Evolutionary conservation across 495 filamentous ascomycete genomes (phyloP).

Genomic region (Daldinia vernicosa): DNA sequence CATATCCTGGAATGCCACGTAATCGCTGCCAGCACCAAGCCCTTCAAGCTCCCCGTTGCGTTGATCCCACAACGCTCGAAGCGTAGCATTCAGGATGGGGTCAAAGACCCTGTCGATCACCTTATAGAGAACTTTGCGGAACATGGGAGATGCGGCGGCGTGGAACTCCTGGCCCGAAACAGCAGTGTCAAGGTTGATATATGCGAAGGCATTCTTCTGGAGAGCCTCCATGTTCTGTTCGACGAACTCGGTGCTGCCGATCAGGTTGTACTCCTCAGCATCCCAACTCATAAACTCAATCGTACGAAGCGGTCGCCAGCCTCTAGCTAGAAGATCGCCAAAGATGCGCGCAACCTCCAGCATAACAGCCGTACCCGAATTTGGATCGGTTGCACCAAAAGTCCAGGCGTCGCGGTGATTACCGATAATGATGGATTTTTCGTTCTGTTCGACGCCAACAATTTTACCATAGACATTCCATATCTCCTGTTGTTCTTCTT

Average conservation of each 20-base stretch:
- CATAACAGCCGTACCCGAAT: slow-evolving; percentile 89
- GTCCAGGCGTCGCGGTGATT: slow-evolving; percentile 96
- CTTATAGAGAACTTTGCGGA: slow-evolving; percentile 73
- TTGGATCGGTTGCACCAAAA: slow-evolving; percentile 84
- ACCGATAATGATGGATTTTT: slow-evolving; percentile 89
- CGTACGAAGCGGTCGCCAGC: slow-evolving; percentile 91
- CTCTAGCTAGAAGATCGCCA: slow-evolving; percentile 73
- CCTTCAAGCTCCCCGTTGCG: slow-evolving; percentile 69
- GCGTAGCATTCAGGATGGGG: slow-evolving; percentile 73
- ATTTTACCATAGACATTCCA: slow-evolving; percentile 91
- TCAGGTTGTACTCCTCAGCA: slow-evolving; percentile 89
- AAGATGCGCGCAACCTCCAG: slow-evolving; percentile 87
- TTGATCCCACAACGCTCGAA: slow-evolving; percentile 80
- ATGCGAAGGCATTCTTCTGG: slow-evolving; percentile 76
- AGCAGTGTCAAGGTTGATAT: slow-evolving; percentile 91
- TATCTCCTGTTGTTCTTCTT: slow-evolving; percentile 80
- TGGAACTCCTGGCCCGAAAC: slow-evolving; percentile 77
- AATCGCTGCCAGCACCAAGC: slow-evolving; percentile 85
- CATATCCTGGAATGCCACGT: slow-evolving; percentile 90
- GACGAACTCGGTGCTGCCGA: slow-evolving; percentile 94
- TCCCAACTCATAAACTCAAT: slow-evolving; percentile 98
- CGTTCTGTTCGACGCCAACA: slow-evolving; percentile 77
- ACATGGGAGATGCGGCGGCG: slow-evolving; percentile 81
- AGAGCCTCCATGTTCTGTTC: slow-evolving; percentile 87
- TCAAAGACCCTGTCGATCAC: slow-evolving; percentile 78